phyloP scores from a whole-genome alignment of 2,329 filamentous ascomycete species.

The Talaromyces piceae region DNA sequence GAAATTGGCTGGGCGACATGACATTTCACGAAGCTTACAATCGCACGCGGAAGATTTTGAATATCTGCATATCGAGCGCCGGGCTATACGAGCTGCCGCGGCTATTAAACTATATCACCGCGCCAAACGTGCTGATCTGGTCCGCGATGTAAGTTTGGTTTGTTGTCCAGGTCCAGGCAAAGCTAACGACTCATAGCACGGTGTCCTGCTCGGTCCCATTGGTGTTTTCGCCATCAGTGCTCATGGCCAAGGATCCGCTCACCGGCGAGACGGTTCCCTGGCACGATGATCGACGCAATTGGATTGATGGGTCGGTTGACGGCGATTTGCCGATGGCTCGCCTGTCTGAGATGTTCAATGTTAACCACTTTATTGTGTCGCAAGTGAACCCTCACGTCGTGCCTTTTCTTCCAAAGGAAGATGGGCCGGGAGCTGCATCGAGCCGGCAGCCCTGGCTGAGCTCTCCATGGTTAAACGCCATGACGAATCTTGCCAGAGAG shows the following conservation, averaged over 20 bases:
- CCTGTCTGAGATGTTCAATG: slow-evolving; percentile 91
- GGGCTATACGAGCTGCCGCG: slow-evolving; percentile 80
- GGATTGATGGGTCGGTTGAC: slow-evolving; percentile 92
- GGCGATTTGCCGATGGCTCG: slow-evolving; percentile 88
- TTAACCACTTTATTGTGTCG: slow-evolving; percentile 96
- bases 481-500: slow-evolving; percentile 67
- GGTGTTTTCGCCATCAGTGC: slow-evolving; percentile 68
- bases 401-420: slow-evolving; percentile 72
- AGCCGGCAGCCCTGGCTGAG: slow-evolving; percentile 25
- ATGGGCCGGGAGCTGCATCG: slow-evolving; percentile 34
- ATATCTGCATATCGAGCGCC: slow-evolving; percentile 86
- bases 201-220: slow-evolving; percentile 89
- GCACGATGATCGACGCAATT: slow-evolving; percentile 77
- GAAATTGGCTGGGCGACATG: slow-evolving; percentile 70
- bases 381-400: slow-evolving; percentile 94
- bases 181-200: slow-evolving; percentile 40
- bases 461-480: slow-evolving; percentile 54
- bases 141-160: slow-evolving; percentile 64
- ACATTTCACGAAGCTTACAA: slow-evolving; percentile 97
- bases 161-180: too few species aligned
- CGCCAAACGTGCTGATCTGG: slow-evolving; percentile 93
- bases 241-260: slow-evolving; percentile 76
- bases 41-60: slow-evolving; percentile 82
- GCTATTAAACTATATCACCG: slow-evolving; percentile 85
- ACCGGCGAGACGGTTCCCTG: slow-evolving; percentile 73